Percentiles rank a stretch among this genome's conserved stretches.
Conservation (phyloP, 331 rosid species). For the Cydonia oblonga region DNA sequence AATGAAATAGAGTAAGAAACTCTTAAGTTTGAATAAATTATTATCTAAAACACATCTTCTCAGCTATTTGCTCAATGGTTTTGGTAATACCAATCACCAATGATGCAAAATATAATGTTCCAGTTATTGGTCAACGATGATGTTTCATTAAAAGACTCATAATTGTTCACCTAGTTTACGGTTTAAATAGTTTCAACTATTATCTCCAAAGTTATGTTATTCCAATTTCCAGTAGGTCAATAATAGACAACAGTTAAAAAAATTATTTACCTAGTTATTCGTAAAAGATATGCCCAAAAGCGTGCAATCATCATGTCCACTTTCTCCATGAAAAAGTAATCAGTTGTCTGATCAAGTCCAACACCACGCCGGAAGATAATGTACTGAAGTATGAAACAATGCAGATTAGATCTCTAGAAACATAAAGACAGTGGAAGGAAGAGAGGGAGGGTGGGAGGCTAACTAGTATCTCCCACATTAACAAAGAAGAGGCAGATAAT, state of each 20-base stretch:
- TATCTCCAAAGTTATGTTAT: not conserved
- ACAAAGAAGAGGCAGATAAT: not conserved
- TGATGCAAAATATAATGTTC: not conserved
- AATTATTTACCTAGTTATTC: conserved; percentile 14
- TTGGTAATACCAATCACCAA: not conserved
- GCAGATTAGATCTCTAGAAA: not conserved
- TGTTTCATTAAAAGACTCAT: not conserved
- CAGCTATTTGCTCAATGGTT: not conserved
- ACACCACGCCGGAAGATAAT: not conserved
- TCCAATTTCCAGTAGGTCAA: not conserved
- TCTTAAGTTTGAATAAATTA: not conserved
- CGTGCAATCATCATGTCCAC: conserved; percentile 23
- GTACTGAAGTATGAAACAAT: too few species aligned
- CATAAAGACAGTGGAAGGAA: not conserved
- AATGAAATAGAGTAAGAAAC: not conserved
- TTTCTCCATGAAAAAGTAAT: conserved; percentile 20
- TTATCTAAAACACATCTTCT: not conserved
- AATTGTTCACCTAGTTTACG: not conserved
- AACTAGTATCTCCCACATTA: not conserved
- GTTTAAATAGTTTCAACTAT: not conserved
- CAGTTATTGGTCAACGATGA: not conserved
- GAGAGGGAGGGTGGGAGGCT: not conserved
- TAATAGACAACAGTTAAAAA: not conserved
- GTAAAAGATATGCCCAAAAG: conserved; percentile 27
- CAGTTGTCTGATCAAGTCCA: conserved; percentile 31